These are phyloP conservation scores for Aspergillus sclerotiicarbonarius DNA, from an alignment of 495 filamentous ascomycete species.

Conservation along the genomic window DNA sequence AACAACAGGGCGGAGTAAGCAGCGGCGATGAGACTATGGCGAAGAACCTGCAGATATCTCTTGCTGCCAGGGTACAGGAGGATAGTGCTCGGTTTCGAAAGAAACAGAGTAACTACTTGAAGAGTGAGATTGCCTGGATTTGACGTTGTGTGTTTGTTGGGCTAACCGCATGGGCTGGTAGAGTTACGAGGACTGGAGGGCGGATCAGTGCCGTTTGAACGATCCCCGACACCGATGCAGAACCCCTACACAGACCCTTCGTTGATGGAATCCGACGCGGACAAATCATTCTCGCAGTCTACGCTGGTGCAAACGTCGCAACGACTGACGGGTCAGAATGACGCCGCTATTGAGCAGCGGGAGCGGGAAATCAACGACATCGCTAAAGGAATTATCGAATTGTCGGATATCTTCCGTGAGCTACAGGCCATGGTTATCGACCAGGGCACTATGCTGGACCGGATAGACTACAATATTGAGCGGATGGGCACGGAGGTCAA, in stretches of 20 bases:
- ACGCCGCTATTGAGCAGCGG: slow-evolving; percentile 82
- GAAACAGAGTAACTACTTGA: slow-evolving; percentile 94
- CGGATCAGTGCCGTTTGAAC: slow-evolving; percentile 58
- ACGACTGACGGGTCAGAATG: slow-evolving; percentile 70
- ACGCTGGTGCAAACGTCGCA: slow-evolving; percentile 75
- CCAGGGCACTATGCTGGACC: slow-evolving; percentile 95
- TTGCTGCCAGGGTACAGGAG: slow-evolving; percentile 86
- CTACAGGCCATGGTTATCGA: slow-evolving; percentile 97
- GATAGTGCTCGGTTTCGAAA: slow-evolving; percentile 90
- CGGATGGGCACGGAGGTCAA: slow-evolving; percentile 87
- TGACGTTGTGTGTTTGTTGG: not conserved
- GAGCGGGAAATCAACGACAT: slow-evolving; percentile 98
- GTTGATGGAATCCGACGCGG: slow-evolving; percentile 82
- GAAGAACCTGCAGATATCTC: slow-evolving; percentile 87
- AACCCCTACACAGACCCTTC: slow-evolving; percentile 75
- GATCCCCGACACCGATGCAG: slow-evolving; percentile 62
- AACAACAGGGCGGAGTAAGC: slow-evolving; percentile 64
- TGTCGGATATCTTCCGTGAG: slow-evolving; percentile 94
- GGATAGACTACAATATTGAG: slow-evolving; percentile 98
- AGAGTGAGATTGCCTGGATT: slow-evolving; percentile 57
- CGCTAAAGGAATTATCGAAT: slow-evolving; percentile 94
- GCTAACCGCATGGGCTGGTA: slow-evolving; percentile 34
- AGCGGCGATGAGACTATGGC: slow-evolving; percentile 91
- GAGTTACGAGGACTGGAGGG: slow-evolving; percentile 81
- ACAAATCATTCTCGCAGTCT: slow-evolving; percentile 87